Percentiles rank a stretch among this genome's conserved stretches.
These are phyloP conservation scores for Kazachstania psychrophila DNA, from an alignment of 805 yeast genomes.

Conservation along the genomic window DNA sequence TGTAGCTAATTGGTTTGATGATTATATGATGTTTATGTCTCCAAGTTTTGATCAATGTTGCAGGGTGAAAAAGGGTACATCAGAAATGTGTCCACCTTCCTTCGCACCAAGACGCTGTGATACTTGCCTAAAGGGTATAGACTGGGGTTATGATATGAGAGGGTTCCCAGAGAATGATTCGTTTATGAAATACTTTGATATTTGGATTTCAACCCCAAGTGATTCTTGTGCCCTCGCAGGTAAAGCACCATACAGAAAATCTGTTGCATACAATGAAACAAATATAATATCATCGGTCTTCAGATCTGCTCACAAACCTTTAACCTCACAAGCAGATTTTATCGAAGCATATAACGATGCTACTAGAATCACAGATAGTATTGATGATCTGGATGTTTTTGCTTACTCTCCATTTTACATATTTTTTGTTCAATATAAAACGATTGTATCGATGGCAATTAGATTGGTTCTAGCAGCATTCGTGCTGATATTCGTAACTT, in stretches of 20 bases:
- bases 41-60: conserved; percentile 87
- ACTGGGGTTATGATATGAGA: conserved; percentile 64
- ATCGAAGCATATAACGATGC: conserved; percentile 72
- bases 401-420: conserved; percentile 92
- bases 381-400: conserved; percentile 54
- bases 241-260: conserved; percentile 73
- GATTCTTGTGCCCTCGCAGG: conserved; percentile 95
- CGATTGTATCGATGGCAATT: conserved; percentile 53
- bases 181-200: conserved; percentile 60
- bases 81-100: conserved; percentile 50
- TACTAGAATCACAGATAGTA: conserved; percentile 51
- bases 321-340: conserved; percentile 76
- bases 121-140: conserved; percentile 54
- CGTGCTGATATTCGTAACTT: conserved; percentile 40
- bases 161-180: conserved; percentile 73
- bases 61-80: conserved; percentile 46
- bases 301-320: conserved; percentile 69
- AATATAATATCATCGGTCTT: conserved; percentile 54
- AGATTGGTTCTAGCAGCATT: conserved; percentile 45
- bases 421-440: conserved; percentile 78
- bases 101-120: conserved; percentile 66
- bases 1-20: conserved; percentile 88
- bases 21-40: conserved; percentile 75
- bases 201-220: conserved; percentile 79
- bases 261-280: conserved; percentile 40